Evolutionary conservation across 352 stramenopile genomes (phyloP).

Genomic region (Phytophthora fragariaefolia): DNA sequence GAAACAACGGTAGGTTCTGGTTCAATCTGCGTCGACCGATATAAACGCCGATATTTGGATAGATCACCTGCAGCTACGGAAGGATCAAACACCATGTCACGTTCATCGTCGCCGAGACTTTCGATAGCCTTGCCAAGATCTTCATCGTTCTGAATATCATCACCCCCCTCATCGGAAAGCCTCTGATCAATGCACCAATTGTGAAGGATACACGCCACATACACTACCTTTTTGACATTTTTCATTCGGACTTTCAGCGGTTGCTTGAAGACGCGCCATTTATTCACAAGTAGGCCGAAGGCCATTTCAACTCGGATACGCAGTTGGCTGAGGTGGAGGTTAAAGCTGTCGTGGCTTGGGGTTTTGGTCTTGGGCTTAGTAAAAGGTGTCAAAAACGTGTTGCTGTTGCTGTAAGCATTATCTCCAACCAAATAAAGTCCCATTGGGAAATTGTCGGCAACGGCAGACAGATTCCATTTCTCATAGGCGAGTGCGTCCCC

Average conservation of each 20-base stretch:
- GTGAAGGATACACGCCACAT: constrained; percentile 15
- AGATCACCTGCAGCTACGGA: background rate
- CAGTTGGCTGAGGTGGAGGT: too few species aligned
- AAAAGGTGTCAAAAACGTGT: background rate
- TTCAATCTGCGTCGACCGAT: background rate
- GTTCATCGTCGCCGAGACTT: background rate
- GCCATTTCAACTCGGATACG: background rate
- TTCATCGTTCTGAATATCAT: background rate
- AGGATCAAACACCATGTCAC: background rate
- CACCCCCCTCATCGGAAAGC: background rate
- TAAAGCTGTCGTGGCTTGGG: too few species aligned
- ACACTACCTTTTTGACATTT: constrained; percentile 2
- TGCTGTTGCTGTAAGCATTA: background rate
- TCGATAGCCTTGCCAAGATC: background rate
- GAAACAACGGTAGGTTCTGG: background rate
- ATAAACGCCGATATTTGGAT: constrained; percentile 5
- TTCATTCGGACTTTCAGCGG: constrained; percentile 6
- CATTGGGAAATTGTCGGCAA: background rate
- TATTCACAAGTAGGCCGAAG: background rate
- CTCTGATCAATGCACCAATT: constrained; percentile 7
- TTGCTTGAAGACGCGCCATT: constrained; percentile 5
- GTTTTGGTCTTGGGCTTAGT: background rate
- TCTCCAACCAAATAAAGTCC: background rate
- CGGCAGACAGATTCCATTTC: background rate
- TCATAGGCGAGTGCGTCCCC: background rate